Percentiles rank a stretch among this genome's conserved stretches.
phyloP scores from a whole-genome alignment of 768 basidiomycete species.

The Cubamyces lactineus region DNA sequence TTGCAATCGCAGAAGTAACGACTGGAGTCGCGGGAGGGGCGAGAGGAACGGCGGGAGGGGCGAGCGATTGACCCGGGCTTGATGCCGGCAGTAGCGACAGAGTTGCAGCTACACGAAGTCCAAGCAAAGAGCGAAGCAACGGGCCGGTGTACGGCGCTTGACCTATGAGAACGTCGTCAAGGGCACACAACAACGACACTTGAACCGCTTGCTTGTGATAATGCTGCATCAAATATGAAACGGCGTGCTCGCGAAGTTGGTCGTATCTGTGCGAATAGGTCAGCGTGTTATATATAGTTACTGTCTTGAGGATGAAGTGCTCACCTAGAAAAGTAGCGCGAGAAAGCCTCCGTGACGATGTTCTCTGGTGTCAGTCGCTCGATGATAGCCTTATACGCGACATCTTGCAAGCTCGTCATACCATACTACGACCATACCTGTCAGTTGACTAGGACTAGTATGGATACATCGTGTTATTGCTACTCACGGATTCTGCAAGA shows the following conservation, averaged over 20 bases:
- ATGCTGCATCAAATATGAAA: slow-evolving; percentile 12
- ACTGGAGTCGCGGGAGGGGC: no score
- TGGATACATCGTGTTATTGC: no score
- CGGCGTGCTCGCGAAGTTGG: slow-evolving; percentile 19
- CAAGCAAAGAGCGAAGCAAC: slow-evolving; percentile 16
- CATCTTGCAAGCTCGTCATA: slow-evolving; percentile 22
- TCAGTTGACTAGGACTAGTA: neutral
- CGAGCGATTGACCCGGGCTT: no score
- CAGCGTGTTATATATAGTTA: neutral
- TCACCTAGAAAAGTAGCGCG: slow-evolving; percentile 29
- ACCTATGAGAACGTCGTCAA: slow-evolving; percentile 13
- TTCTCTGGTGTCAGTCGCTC: slow-evolving; percentile 18
- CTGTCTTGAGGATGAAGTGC: neutral
- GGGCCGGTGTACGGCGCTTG: slow-evolving; percentile 17
- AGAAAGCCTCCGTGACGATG: slow-evolving; percentile 33
- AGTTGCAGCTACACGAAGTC: neutral
- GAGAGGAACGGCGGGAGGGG: no score
- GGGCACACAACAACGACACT: neutral
- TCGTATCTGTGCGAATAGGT: slow-evolving; percentile 17
- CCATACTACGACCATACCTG: slow-evolving; percentile 21
- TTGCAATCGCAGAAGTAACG: no score
- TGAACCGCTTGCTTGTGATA: slow-evolving; percentile 6
- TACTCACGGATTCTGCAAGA: slow-evolving; percentile 26
- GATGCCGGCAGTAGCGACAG: neutral
- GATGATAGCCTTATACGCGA: slow-evolving; percentile 22